Percentiles rank a stretch among this genome's conserved stretches.
Conservation (phyloP, 192 early-diverging fungal genomes). For the Backusella luteola region DNA sequence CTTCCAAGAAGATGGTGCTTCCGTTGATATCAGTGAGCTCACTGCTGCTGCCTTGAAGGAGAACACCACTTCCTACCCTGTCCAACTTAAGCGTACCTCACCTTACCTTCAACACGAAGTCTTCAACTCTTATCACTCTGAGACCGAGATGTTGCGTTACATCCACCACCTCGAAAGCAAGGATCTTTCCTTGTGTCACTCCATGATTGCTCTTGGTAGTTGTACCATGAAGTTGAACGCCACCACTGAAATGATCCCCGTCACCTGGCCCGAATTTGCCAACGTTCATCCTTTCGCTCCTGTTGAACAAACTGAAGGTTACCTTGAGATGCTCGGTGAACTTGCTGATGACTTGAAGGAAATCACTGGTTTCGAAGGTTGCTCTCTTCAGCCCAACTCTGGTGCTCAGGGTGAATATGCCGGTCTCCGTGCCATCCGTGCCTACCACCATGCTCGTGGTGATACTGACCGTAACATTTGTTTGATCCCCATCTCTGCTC, state of each 20-base stretch:
- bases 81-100: constrained; percentile 68
- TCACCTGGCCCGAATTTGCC: constrained; percentile 97
- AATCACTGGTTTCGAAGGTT: constrained; percentile 92
- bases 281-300: constrained; percentile 98
- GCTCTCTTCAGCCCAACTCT: constrained; percentile 97
- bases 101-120: constrained; percentile 86
- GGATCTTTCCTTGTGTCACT: constrained; percentile 97
- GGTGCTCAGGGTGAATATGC: constrained; percentile 99
- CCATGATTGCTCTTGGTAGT: constrained; percentile 98
- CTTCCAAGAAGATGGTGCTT: constrained; percentile 67
- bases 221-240: constrained; percentile 99
- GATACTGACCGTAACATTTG: constrained; percentile 87
- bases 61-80: constrained; percentile 51
- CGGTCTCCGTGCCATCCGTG: constrained; percentile 90
- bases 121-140: constrained; percentile 96
- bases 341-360: constrained; percentile 85
- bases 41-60: constrained; percentile 47
- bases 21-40: constrained; percentile 48
- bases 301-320: constrained; percentile 90
- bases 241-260: constrained; percentile 99
- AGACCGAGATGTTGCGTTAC: constrained; percentile 99
- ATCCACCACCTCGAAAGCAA: constrained; percentile 93
- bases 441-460: constrained; percentile 86
- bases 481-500: constrained; percentile 97
- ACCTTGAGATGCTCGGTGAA: constrained; percentile 84